phyloP scores from a whole-genome alignment of 805 yeast genomes.

The Ogataea nakhonphanomensis region DNA sequence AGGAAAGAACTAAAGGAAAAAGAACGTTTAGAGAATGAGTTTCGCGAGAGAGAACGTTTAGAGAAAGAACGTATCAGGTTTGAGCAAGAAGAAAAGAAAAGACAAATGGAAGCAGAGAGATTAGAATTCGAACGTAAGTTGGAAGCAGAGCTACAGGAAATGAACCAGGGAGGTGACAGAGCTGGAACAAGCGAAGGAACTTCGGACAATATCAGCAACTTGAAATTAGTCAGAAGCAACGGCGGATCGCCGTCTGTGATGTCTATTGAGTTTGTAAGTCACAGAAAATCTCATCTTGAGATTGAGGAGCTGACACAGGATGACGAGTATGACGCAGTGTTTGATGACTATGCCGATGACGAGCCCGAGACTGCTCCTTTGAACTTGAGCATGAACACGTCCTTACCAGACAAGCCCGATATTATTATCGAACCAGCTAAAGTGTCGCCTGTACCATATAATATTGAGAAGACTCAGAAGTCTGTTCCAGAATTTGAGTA shows the following conservation, averaged over 20 bases:
- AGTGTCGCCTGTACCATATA: slow-evolving; percentile 1
- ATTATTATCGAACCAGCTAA: slow-evolving; percentile 3
- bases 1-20: not conserved
- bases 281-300: slow-evolving; percentile 27
- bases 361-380: slow-evolving; percentile 26
- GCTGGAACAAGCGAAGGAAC: not conserved
- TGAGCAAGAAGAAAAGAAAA: not conserved
- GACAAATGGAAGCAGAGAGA: not conserved
- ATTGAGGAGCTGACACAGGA: slow-evolving; percentile 25
- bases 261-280: slow-evolving; percentile 33
- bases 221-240: not conserved
- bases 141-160: not conserved
- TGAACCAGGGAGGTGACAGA: not conserved
- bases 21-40: not conserved
- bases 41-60: not conserved
- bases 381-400: slow-evolving; percentile 11
- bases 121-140: not conserved
- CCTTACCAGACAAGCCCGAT: slow-evolving; percentile 13
- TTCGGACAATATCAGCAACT: not conserved
- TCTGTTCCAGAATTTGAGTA: slow-evolving; percentile 1
- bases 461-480: not conserved
- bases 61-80: not conserved
- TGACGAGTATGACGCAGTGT: slow-evolving; percentile 25
- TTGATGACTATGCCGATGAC: slow-evolving; percentile 30
- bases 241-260: slow-evolving; percentile 15